Evolutionary conservation across 306 rosid genomes (phyloP), one percentile per base, ranked within the genome.

Genomic region (Acacia acuminata): DNA sequence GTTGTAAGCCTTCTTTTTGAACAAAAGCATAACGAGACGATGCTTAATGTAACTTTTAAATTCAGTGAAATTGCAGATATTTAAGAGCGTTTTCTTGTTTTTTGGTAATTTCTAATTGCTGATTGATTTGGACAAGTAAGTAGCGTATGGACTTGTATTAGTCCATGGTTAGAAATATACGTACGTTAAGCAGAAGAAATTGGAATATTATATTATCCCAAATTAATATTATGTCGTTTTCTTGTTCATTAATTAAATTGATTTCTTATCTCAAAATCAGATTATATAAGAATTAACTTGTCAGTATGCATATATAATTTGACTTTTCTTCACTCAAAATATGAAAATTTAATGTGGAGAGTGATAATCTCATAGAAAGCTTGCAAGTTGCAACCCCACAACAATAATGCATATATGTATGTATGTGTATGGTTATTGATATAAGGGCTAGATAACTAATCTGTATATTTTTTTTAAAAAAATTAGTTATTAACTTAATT

Each of bases 181-280:
- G 81, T 45, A 77, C 76, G 77, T 45, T 79, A 60, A 78, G 63
- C 78, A 20, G 58, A 43, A 50, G 53, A 56, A 79, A 72, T 63
- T 25, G 34, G 56, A 32, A 30, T 51, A 56, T 51, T 82, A 30
- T 51, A 56, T 51, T 82, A 75, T 78, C 68, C 24, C 61, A 32
- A 76, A 50, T 58, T 77, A 66, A 77, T 16, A 34, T 53, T 72
- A 50, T 58, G 65, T 75, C 88, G 77, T 75, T 81, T 83, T 73
- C 56, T 10, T 81, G 42, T 53, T 32, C 81, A 64, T 74, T 83
- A 77, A 75, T 60, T 58, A 17, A 17, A 80, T 24, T 51, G 20
- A 77, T 51, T 64, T 22, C 76, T 78, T 64, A 50, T 40, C 8
- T 40, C 8, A 58, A 58, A 42, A 19, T 70, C 47, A 68, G 27